These are phyloP conservation scores for Penstemon eatonii DNA, from an alignment of 257 asterid genomes.

Conservation along the genomic window DNA sequence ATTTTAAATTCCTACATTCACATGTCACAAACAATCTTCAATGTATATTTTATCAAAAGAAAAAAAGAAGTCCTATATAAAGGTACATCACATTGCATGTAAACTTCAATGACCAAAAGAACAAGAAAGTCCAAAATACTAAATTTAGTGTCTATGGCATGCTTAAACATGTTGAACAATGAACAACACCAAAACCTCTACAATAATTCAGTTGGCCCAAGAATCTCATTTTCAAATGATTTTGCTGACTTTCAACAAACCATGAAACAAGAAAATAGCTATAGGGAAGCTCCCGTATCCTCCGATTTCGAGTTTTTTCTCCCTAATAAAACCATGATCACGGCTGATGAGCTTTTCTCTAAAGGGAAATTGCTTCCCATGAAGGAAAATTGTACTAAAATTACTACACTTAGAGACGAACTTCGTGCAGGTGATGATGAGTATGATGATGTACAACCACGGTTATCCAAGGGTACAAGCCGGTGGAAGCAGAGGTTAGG, in stretches of 20 bases:
- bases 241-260: conserved; percentile 59
- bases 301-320: conserved; percentile 72
- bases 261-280: conserved; percentile 55
- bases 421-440: conserved; percentile 62
- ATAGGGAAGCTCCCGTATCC: conserved; percentile 80
- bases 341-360: conserved; percentile 77
- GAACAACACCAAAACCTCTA: conserved; percentile 53
- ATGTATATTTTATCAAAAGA: conserved; percentile 23
- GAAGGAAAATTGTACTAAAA: conserved; percentile 43
- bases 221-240: conserved; percentile 90
- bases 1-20: conserved; percentile 32
- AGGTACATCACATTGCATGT: conserved; percentile 36
- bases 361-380: conserved; percentile 68
- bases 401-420: conserved; percentile 65
- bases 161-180: conserved; percentile 68
- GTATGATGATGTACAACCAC: conserved; percentile 33
- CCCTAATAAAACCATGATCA: conserved; percentile 50
- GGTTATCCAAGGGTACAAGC: conserved; percentile 36
- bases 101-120: conserved; percentile 29
- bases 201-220: conserved; percentile 50
- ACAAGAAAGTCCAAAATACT: not conserved
- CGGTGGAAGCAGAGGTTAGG: conserved; percentile 79
- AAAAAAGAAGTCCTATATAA: not conserved
- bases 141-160: conserved; percentile 49
- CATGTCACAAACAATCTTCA: conserved; percentile 31